These are phyloP conservation scores for Trypanosoma brucei DNA, from an alignment of 208 protist species.

Conservation along the genomic window DNA sequence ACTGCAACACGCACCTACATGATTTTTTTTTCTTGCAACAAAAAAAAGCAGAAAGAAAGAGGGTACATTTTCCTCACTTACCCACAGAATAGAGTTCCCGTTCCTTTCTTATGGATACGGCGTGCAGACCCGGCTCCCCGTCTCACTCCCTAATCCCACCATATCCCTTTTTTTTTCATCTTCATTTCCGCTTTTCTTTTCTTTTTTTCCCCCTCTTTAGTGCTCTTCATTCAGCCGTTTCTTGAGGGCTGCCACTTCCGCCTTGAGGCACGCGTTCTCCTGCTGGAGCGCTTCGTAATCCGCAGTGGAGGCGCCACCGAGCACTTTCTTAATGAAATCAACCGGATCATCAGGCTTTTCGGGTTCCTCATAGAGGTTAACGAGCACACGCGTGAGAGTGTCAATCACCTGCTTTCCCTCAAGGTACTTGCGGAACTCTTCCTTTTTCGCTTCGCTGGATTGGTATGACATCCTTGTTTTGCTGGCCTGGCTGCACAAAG, in stretches of 20 bases:
- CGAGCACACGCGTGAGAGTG: conserved; percentile 87
- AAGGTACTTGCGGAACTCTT: conserved; percentile 94
- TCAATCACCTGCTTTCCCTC: conserved; percentile 91
- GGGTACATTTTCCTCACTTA: too few relatives aligned
- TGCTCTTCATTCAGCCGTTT: conserved; percentile 60
- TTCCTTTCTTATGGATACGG: too few relatives aligned
- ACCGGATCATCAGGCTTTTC: conserved; percentile 91
- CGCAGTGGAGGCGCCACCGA: conserved; percentile 84
- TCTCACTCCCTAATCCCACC: too few relatives aligned
- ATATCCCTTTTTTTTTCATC: too few relatives aligned
- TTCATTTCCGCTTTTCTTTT: too few relatives aligned
- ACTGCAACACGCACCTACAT: too few relatives aligned
- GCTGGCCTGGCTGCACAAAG: background rate
- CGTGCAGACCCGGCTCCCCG: too few relatives aligned
- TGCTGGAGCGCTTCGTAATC: conserved; percentile 86
- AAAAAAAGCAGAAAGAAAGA: too few relatives aligned
- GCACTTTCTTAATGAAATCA: conserved; percentile 91
- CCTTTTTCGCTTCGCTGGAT: conserved; percentile 92
- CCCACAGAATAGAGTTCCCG: too few relatives aligned
- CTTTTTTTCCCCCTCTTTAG: background rate
- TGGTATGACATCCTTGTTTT: conserved; percentile 78
- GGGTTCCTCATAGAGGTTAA: conserved; percentile 92
- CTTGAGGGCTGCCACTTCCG: conserved; percentile 77
- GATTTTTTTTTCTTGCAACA: too few relatives aligned
- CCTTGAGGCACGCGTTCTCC: conserved; percentile 78